Percentiles rank a stretch among this genome's conserved stretches.
Conservation (phyloP, 192 early-diverging fungal species). For the Umbelopsis vinacea region DNA sequence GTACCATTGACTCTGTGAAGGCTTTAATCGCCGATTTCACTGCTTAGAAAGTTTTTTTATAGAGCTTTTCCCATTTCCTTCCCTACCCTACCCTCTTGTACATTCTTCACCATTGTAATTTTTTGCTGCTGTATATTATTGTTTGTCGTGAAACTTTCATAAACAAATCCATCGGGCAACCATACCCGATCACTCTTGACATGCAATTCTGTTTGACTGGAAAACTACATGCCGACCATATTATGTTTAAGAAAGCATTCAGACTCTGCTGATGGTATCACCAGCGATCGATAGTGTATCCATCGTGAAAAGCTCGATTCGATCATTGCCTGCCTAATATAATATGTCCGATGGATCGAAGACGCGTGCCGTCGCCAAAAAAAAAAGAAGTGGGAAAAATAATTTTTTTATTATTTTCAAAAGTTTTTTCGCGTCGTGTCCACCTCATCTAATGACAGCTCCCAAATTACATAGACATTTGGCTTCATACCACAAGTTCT, state of each 20-base stretch:
- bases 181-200: too few relatives aligned
- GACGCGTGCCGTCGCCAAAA: too few relatives aligned
- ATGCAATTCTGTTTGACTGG: too few relatives aligned
- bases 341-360: too few relatives aligned
- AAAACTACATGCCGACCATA: too few relatives aligned
- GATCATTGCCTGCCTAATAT: too few relatives aligned
- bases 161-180: too few relatives aligned
- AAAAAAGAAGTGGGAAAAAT: too few relatives aligned
- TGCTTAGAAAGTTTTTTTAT: background rate
- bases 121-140: background rate
- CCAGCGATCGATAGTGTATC: too few relatives aligned
- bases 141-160: background rate
- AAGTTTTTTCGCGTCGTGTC: background rate
- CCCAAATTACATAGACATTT: slow-evolving; percentile 3
- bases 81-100: background rate
- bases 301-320: too few relatives aligned
- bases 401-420: background rate
- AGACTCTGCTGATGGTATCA: too few relatives aligned
- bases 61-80: background rate
- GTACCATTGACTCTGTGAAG: slow-evolving; percentile 27
- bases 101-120: background rate
- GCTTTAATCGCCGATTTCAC: slow-evolving; percentile 25
- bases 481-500: slow-evolving; percentile 44
- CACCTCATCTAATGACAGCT: background rate
- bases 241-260: too few relatives aligned